These are phyloP conservation scores for Vitis rotundifolia DNA, from an alignment of 164 flowering plant genomes.

Conservation along the genomic window DNA sequence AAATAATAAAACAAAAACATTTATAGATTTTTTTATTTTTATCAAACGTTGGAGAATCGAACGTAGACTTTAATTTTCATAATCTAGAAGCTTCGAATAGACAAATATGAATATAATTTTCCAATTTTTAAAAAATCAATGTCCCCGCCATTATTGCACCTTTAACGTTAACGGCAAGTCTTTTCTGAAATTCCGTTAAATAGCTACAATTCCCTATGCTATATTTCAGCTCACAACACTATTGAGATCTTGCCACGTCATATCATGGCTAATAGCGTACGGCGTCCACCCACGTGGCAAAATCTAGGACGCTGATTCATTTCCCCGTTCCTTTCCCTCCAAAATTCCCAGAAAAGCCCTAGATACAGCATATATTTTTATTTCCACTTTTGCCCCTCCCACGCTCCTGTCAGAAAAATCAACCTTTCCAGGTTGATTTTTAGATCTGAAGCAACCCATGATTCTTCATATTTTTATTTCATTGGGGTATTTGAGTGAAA, in stretches of 20 bases:
- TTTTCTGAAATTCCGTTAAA: constrained; percentile 4
- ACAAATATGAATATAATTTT: background rate
- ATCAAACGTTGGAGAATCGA: too few relatives aligned
- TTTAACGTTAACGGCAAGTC: constrained; percentile 37
- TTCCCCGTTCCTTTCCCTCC: too few relatives aligned
- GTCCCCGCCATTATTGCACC: constrained; percentile 20
- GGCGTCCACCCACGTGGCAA: too few relatives aligned
- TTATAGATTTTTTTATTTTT: too few relatives aligned
- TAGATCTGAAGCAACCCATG: constrained; percentile 21
- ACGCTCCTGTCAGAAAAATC: constrained; percentile 25
- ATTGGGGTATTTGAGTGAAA: too few relatives aligned
- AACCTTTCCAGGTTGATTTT: constrained; percentile 22
- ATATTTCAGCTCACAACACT: background rate
- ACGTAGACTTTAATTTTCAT: too few relatives aligned
- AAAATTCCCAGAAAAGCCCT: too few relatives aligned
- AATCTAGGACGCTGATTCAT: too few relatives aligned
- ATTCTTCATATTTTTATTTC: constrained; percentile 3
- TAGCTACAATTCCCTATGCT: background rate
- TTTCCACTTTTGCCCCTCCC: constrained; percentile 26
- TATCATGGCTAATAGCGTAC: too few relatives aligned
- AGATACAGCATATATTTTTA: background rate
- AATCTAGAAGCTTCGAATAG: too few relatives aligned
- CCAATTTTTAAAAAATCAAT: background rate
- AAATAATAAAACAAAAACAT: too few relatives aligned
- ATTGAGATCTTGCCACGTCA: too few relatives aligned